Evolutionary conservation across 2,329 filamentous ascomycete genomes (phyloP), one percentile per base, ranked within the genome.

Genomic region (Xylaria digitata): DNA sequence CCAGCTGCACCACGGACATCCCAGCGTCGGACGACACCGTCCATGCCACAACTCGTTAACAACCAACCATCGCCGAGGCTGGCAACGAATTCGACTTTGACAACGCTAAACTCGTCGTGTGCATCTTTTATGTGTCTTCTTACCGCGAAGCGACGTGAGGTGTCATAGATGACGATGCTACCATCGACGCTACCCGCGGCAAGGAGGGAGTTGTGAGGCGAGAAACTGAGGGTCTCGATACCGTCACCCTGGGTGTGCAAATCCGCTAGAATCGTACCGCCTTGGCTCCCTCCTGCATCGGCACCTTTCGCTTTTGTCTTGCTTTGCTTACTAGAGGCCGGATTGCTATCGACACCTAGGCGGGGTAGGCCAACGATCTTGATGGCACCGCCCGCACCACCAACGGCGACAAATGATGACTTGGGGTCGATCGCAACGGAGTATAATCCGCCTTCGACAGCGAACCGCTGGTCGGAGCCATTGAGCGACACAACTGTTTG

Each of bases 1-100:
- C 71, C 73, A 17, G 68, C 72, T 11, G 79, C 78, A n/a, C 84
- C 85, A n/a, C 85, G 81, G 60, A 88, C 76, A 80, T 99, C 95
- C 96, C 96, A 99, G 67, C 94, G 85, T 75, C 93, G 86, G 21
- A 99, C 88, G 0, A 94, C 93, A 19, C 96, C 95, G 75, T 99
- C 96, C 85, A 97, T 93, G 8, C 96, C 96, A 72, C 90, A 94
- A 70, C 89, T 93, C 1, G 95, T 98, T 60, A 98, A 82, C 68
- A 96, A 76, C 89, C 88, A 95, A 65, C 80, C 86, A 61, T 78
- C 73, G 76, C 83, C 70, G 75, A 68, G 76, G 71, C 80, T 78
- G 76, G 84, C 83, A 65, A 97, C 87, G 75, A 97, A 99, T 67
- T 97, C 93, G 4, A 98, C 89, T 80, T 96, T 95, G 68, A 98